These are phyloP conservation scores for Neurospora tetraspora DNA, from an alignment of 495 filamentous ascomycete species.

Conservation along the genomic window DNA sequence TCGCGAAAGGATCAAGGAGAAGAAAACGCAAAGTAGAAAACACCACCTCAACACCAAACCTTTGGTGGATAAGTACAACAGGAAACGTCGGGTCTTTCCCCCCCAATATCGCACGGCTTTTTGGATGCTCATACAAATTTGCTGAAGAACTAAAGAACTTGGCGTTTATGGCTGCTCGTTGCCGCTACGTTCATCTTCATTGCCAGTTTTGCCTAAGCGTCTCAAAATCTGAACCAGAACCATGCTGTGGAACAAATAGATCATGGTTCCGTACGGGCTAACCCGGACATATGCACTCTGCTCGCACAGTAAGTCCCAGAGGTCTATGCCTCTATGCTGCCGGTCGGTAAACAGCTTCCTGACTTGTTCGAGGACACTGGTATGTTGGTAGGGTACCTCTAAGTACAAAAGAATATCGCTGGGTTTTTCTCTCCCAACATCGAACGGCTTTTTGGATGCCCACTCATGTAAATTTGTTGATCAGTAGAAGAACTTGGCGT, in stretches of 20 bases:
- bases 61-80: neutral
- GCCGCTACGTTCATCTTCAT: neutral
- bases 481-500: neutral
- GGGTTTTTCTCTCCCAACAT: neutral
- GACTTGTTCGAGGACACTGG: neutral
- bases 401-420: neutral
- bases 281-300: neutral
- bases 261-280: neutral
- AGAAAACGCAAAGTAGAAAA: neutral
- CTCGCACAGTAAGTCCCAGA: neutral
- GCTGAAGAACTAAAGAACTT: neutral
- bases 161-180: neutral
- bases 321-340: neutral
- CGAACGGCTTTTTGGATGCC: neutral
- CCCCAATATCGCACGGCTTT: neutral
- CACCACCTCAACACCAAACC: neutral
- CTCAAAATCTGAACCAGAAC: neutral
- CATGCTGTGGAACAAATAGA: neutral
- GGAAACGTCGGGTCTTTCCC: neutral
- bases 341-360: neutral
- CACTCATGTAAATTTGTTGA: neutral
- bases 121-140: neutral
- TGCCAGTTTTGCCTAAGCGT: neutral
- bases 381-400: neutral
- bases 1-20: neutral